Evolutionary conservation across 176 grass and related monocot species (phyloP).

Genomic region (Miscanthus lutarioriparius): DNA sequence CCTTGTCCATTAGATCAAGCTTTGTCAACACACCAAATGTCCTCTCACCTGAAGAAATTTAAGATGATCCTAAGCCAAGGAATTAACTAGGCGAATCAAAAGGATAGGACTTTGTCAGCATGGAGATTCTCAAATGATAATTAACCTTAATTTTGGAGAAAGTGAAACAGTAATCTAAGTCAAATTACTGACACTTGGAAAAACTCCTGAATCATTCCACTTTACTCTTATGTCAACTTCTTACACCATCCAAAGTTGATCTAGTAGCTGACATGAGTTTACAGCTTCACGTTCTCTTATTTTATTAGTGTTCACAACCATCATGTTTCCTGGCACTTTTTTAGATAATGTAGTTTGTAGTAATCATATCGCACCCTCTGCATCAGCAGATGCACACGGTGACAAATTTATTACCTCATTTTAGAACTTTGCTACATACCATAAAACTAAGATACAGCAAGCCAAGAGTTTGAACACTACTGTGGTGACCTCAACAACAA

Average conservation of each 20-base stretch:
- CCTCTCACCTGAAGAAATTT: slow-evolving; percentile 66
- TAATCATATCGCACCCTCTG: neutral
- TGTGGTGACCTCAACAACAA: neutral
- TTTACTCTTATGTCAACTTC: neutral
- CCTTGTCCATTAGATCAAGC: slow-evolving; percentile 92
- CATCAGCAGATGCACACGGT: neutral
- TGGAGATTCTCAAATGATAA: slow-evolving; percentile 8
- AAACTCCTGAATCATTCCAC: neutral
- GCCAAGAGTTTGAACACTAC: neutral
- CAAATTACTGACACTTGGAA: neutral
- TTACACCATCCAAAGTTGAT: slow-evolving; percentile 3
- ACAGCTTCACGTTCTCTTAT: neutral
- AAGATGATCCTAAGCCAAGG: slow-evolving; percentile 17
- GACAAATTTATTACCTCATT: neutral
- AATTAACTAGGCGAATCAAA: slow-evolving; percentile 29
- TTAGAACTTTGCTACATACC: neutral
- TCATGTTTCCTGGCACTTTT: neutral
- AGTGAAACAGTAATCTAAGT: neutral
- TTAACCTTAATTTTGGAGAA: neutral
- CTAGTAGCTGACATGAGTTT: slow-evolving; percentile 3
- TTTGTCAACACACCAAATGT: slow-evolving; percentile 88
- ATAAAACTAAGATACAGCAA: neutral
- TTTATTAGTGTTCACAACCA: neutral
- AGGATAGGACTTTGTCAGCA: neutral
- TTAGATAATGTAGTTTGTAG: neutral